These are phyloP conservation scores for Metschnikowia similis DNA, from an alignment of 805 yeast species.

Conservation along the genomic window DNA sequence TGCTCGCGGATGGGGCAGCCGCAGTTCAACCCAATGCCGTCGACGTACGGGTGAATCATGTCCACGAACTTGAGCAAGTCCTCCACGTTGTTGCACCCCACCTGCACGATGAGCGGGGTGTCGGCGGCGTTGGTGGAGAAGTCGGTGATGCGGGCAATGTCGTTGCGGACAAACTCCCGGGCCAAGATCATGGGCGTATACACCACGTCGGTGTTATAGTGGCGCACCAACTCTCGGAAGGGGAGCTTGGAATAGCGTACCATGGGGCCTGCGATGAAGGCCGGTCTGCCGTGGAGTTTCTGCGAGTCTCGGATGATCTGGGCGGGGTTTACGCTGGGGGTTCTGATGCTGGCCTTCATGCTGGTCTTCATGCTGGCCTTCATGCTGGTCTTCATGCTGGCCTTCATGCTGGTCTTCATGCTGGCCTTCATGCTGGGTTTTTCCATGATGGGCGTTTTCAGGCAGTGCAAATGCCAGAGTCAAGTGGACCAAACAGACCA, in stretches of 20 bases:
- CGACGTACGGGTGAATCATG: conserved; percentile 86
- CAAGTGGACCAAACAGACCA: too few relatives aligned
- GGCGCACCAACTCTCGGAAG: conserved; percentile 71
- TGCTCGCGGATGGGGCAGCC: conserved; percentile 98
- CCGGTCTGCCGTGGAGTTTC: conserved; percentile 29
- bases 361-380: too few relatives aligned
- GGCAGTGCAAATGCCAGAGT: too few relatives aligned
- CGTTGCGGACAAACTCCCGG: conserved; percentile 85
- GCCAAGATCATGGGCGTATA: conserved; percentile 97
- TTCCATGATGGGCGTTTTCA: too few relatives aligned
- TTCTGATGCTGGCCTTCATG: too few relatives aligned
- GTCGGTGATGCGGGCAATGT: conserved; percentile 75
- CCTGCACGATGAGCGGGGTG: conserved; percentile 76
- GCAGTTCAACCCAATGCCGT: conserved; percentile 92
- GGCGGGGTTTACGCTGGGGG: neutral
- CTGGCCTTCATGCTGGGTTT: too few relatives aligned
- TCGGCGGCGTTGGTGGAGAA: conserved; percentile 76
- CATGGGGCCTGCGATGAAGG: conserved; percentile 77
- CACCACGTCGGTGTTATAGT: conserved; percentile 73
- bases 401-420: too few relatives aligned
- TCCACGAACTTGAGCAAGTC: conserved; percentile 81
- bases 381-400: too few relatives aligned
- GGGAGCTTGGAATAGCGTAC: conserved; percentile 94
- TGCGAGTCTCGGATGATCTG: conserved; percentile 25
- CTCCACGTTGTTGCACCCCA: conserved; percentile 80